A percentile compares a stretch with the other conserved stretches of the same genome.
phyloP scores from a whole-genome alignment of 2,329 filamentous ascomycete species.

The Didymella pinodella region DNA sequence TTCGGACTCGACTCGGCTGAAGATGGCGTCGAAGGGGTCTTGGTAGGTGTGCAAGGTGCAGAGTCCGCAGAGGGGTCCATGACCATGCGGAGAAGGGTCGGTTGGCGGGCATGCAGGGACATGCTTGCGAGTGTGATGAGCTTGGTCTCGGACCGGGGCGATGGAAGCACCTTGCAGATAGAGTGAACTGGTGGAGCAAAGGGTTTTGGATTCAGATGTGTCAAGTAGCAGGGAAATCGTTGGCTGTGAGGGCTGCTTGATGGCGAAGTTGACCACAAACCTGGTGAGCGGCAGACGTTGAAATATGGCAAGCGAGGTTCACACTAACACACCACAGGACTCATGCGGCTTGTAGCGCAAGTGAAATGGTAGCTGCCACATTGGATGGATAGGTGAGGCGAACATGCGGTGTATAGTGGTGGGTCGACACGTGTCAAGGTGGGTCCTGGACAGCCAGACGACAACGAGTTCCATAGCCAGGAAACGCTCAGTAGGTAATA shows the following conservation, averaged over 20 bases:
- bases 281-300: not conserved
- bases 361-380: not conserved
- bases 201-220: not conserved
- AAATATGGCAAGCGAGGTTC: not conserved
- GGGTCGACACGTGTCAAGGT: slow-evolving; percentile 24
- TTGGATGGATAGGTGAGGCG: slow-evolving; percentile 4
- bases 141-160: too few relatives aligned
- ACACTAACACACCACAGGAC: not conserved
- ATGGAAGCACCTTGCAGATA: not conserved
- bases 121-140: not conserved
- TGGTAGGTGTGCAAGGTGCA: not conserved
- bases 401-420: slow-evolving; percentile 16
- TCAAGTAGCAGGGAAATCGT: not conserved
- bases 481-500: too few relatives aligned
- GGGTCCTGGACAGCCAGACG: slow-evolving; percentile 8
- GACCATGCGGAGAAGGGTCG: slow-evolving; percentile 21
- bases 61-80: slow-evolving; percentile 2
- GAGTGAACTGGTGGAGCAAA: not conserved
- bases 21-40: not conserved
- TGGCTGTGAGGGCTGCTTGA: not conserved
- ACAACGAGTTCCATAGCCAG: too few relatives aligned
- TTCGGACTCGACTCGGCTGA: not conserved
- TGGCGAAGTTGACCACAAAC: too few relatives aligned
- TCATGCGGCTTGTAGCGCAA: not conserved
- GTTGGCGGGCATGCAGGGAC: slow-evolving; percentile 16